Conservation (phyloP, 768 basidiomycete genomes). For the Suillus alpinus region DNA sequence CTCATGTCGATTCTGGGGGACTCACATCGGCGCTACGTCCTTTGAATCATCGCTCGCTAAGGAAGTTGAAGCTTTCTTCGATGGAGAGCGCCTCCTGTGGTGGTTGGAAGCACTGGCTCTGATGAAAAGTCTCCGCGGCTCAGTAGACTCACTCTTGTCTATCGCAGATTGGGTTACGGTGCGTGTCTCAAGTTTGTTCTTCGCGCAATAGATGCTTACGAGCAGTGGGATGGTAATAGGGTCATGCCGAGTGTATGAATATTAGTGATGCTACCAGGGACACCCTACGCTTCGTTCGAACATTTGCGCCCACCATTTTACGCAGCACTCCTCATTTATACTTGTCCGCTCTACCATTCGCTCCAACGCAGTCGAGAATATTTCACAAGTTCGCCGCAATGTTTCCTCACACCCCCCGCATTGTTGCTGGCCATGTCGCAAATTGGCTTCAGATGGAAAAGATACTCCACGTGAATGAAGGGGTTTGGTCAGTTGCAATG, state of each 20-base stretch:
- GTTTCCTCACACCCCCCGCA: background rate
- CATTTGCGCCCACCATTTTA: conserved; percentile 10
- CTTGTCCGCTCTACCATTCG: conserved; percentile 23
- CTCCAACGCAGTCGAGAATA: conserved; percentile 19
- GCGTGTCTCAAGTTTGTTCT: too few species aligned
- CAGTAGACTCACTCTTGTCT: background rate
- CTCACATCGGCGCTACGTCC: conserved; percentile 21
- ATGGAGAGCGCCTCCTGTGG: conserved; percentile 6
- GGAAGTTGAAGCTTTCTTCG: conserved; percentile 19
- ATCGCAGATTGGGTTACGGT: too few species aligned
- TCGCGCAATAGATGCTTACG: too few species aligned
- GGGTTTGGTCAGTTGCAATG: background rate
- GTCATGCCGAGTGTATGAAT: background rate
- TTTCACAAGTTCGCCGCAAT: conserved; percentile 13
- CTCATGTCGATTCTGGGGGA: conserved; percentile 30
- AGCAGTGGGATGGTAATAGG: background rate
- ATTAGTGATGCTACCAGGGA: conserved; percentile 3
- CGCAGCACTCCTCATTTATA: conserved; percentile 24
- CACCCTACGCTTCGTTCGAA: conserved; percentile 9
- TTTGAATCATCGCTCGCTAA: conserved; percentile 2
- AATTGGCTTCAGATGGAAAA: background rate
- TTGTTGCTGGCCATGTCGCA: background rate
- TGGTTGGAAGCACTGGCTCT: conserved; percentile 5
- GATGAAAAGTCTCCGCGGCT: conserved; percentile 12
- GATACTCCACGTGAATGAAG: background rate